Base-by-base conservation (phyloP, 2,329 filamentous ascomycete species). In the Fusarium sp. region DNA sequence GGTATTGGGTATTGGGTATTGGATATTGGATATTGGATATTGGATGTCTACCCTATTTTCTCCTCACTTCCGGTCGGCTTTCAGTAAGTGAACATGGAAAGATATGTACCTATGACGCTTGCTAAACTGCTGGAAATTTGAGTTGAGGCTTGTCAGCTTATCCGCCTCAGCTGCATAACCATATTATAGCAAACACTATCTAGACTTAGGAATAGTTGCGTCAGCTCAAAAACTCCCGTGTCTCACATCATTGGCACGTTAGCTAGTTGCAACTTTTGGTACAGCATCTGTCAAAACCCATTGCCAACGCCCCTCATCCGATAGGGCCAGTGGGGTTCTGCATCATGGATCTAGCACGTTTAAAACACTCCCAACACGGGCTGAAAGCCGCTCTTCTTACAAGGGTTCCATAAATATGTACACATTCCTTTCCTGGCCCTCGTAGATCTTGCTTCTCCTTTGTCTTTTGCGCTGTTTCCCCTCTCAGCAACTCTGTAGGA, bases 331-430 rank as follows among this genome's bases (percentile, higher is more conserved):
- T 42, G 65, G 58, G 54, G 59, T 38, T 44, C 33, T 26, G 15
- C 48, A 41, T 45, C 41, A 50, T 68, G 36, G 41, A 58, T 36
- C 26, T 45, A 42, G 50, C 51, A 58, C 22, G n/a, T 54, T 31
- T 22, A 69, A 56, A 38, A 45, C 59, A 69, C n/a, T 18, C 50
- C 65, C 30, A 56, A 69, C 33, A 64, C 45, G 65, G 65, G 31
- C 39, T 41, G 63, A 68, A 62, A 16, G 36, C 60, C 60, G 60
- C 56, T 28, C 33, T 45, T 47, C 30, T 36, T 18, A 16, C 57
- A 48, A 67, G 59, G 61, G 58, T 65, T 69, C 58, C 59, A 69
- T 69, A 69, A 69, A 65, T 70, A 57, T 36, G 28, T 31, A 35
- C 33, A 47, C 60, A 66, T 45, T 67, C 33, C 58, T 41, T 53